Evolutionary conservation across 148 eudicot species (phyloP), one percentile per base, ranked within the genome.

Genomic region (Dysphania ambrosioides): DNA sequence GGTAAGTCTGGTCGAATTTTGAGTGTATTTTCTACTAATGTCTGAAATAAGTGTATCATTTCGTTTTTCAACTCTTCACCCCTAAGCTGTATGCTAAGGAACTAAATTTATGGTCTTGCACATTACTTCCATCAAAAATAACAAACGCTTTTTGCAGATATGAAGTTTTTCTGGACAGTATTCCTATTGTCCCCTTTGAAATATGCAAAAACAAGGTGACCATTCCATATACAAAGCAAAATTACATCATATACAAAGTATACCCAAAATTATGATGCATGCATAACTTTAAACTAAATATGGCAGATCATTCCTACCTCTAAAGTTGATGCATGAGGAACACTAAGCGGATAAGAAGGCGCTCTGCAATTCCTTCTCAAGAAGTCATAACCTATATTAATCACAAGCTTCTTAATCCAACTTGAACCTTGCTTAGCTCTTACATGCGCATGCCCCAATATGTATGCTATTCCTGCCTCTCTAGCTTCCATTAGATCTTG

Each of bases 251-350:
- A 30, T 81, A 81, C 80, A 81, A 31, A 77, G 74, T 70, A 72
- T 72, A 72, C 34, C 49, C 69, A 64, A 69, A 47, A 60, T 76
- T 31, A 36, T 8, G 42, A 55, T 19, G 38, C 73, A 76, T 35
- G 13, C 1, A 16, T 19, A 11, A 44, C 18, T 21, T 44, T 18
- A 9, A 40, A 55, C 85, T 75, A 93, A 47, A 94, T 87, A 79
- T 84, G 85, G 70, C 82, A 92, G 51, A 88, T 88, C 98, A 95
- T 95, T 49, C 98, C 98, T 68, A 95, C 98, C 84, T 95, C 98
- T 70, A 95, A 80, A 9, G 97, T 90, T 51, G 98, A 95, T 41
- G 98, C 97, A 81, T 87, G 96, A 66, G 97, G 98, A 68, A 90
- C 86, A 65, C 83, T 90, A 13, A 90, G 71, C n/a, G 96, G 90